Evolutionary conservation across 2,329 filamentous ascomycete species (phyloP).

Genomic region (Claviceps pusilla): DNA sequence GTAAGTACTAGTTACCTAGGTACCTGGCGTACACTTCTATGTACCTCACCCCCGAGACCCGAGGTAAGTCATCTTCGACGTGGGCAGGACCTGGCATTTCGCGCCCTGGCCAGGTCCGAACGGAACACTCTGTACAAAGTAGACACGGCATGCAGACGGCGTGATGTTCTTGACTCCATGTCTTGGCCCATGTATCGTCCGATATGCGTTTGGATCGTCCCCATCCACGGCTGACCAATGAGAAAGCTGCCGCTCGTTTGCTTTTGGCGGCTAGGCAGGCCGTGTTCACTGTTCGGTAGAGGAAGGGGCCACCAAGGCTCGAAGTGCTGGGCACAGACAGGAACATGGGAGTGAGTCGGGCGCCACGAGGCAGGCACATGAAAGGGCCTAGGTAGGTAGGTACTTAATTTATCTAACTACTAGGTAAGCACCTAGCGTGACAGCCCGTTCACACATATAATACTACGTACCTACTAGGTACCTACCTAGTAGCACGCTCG

Average conservation of each 20-base stretch:
- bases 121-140: too few relatives aligned
- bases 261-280: background rate
- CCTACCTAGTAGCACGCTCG: too few relatives aligned
- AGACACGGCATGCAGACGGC: background rate
- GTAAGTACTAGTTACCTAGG: too few relatives aligned
- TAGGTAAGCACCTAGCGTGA: too few relatives aligned
- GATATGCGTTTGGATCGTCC: background rate
- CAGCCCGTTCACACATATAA: too few relatives aligned
- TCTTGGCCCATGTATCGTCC: background rate
- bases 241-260: background rate
- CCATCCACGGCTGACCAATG: background rate
- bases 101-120: too few relatives aligned
- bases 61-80: background rate
- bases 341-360: background rate
- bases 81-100: background rate
- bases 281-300: background rate
- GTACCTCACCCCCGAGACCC: background rate
- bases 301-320: background rate
- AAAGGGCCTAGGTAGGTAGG: background rate
- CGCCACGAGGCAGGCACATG: slow-evolving; percentile 2
- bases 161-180: background rate
- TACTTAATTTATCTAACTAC: too few relatives aligned
- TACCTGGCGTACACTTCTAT: too few relatives aligned
- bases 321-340: background rate
- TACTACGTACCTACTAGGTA: too few relatives aligned